Evolutionary conservation across 306 rosid species (phyloP).

Genomic region (Trifolium subterraneum): DNA sequence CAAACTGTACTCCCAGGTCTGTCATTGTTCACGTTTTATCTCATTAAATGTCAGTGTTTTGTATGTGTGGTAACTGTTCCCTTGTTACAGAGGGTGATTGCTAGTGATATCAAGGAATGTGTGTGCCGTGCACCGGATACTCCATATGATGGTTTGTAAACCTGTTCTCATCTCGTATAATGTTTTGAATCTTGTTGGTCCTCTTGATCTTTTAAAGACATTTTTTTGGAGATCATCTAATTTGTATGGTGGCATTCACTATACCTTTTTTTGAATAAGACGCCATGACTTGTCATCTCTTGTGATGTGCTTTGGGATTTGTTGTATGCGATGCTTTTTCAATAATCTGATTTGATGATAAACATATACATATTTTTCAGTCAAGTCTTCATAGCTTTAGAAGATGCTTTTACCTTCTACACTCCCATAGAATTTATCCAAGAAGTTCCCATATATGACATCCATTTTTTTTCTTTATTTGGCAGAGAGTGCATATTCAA

Average conservation of each 20-base stretch:
- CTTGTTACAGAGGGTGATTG: constrained; percentile 81
- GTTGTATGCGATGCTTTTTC: constrained; percentile 29
- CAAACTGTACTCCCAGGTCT: constrained; percentile 89
- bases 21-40: constrained; percentile 45
- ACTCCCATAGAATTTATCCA: constrained; percentile 23
- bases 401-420: constrained; percentile 37
- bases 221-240: neutral
- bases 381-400: constrained; percentile 32
- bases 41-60: constrained; percentile 35
- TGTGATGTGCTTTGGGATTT: neutral
- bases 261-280: constrained; percentile 6
- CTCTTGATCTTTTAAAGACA: constrained; percentile 14
- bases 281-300: constrained; percentile 12
- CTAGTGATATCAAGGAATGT: constrained; percentile 95
- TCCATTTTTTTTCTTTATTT: constrained; percentile 8
- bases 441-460: constrained; percentile 33
- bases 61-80: constrained; percentile 39
- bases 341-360: constrained; percentile 28
- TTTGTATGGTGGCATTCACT: constrained; percentile 18
- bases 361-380: constrained; percentile 12
- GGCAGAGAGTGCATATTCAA: constrained; percentile 91
- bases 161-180: constrained; percentile 27
- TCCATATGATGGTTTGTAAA: constrained; percentile 87
- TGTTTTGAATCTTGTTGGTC: constrained; percentile 31
- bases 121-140: constrained; percentile 99